Percentiles rank a stretch among this genome's conserved stretches.
Evolutionary conservation across 169 alveolate species (phyloP).

Genomic region (Blepharisma undulans): DNA sequence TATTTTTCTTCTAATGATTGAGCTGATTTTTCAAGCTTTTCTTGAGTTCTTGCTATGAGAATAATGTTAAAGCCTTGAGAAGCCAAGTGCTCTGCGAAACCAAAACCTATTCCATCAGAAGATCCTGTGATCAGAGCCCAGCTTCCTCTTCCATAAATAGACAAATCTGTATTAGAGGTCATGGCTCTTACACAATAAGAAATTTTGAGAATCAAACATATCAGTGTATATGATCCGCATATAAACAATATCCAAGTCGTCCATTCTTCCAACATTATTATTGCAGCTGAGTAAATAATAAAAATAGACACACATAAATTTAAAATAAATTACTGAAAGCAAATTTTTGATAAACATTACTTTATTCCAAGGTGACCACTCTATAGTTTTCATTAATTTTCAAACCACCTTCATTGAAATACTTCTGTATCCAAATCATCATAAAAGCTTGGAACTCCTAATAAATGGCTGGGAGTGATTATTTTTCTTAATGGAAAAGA

Average conservation of each 20-base stretch:
- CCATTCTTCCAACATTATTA: neutral
- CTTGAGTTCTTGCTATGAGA: conserved; percentile 25
- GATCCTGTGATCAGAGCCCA: conserved; percentile 51
- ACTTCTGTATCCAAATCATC: neutral
- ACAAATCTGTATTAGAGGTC: neutral
- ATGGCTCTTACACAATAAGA: neutral
- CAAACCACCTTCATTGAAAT: neutral
- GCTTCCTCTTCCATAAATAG: neutral
- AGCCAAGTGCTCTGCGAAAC: conserved; percentile 42
- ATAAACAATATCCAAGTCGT: too few species aligned
- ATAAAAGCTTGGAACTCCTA: neutral
- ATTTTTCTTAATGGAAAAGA: neutral
- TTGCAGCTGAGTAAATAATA: neutral
- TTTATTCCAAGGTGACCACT: neutral
- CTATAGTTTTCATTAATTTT: neutral
- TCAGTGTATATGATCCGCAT: neutral
- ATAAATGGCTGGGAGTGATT: neutral
- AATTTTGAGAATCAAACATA: neutral
- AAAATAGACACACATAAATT: neutral
- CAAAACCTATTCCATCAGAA: conserved; percentile 51
- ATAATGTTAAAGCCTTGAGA: conserved; percentile 45
- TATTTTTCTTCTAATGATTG: neutral
- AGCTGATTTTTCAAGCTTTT: conserved; percentile 33
- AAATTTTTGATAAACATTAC: neutral
- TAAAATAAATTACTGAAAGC: neutral